Base-by-base conservation (phyloP, 106 monocot species). In the Hemerocallis citrina region DNA sequence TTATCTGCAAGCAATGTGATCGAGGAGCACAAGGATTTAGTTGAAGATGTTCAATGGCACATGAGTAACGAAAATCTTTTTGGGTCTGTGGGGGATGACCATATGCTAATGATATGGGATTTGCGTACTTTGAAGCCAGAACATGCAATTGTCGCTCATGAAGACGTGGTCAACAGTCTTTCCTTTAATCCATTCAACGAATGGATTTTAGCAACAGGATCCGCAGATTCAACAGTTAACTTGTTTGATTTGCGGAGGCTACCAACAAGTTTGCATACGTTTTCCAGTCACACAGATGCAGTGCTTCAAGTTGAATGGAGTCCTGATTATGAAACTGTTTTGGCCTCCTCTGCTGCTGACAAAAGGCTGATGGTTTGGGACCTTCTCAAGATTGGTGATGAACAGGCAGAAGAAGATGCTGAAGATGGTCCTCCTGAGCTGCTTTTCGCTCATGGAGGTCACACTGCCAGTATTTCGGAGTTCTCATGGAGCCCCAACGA, bases 21-120 rank as follows among this genome's bases (percentile, higher is more conserved):
- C 34, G 81, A 81, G 90, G n/a, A 63, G 36, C 96, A 96, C 38
- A 68, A 76, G 37, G 71, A 64, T 64, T 55, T 63, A 11, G 96
- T 96, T 21, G 96, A 96, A 75, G 96, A 96, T 76, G 90, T 96
- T 66, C 64, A 75, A 20, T 96, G 96, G 96, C 96, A 96, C 47
- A 45, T 50, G 32, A 78, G 65, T 29, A 75, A 96, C 68, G 96
- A 81, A 42, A 86, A 81, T 58, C 35, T 96, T 40, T 96, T 96
- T 79, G 96, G 90, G 6, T 96, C 96, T 13, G 96, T 91, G 61
- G 85, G 86, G 12, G 96, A 96, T 74, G 96, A 96, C 68, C 81
- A 75, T 74, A 75, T 30, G 65, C 69, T 96, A 44, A 96, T 96
- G 90, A 74, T 96, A 31, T 96, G 96, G 96, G 96, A 96, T 72